Evolutionary conservation across 306 rosid genomes (phyloP).

Genomic region (Astragalus glycyphyllos): DNA sequence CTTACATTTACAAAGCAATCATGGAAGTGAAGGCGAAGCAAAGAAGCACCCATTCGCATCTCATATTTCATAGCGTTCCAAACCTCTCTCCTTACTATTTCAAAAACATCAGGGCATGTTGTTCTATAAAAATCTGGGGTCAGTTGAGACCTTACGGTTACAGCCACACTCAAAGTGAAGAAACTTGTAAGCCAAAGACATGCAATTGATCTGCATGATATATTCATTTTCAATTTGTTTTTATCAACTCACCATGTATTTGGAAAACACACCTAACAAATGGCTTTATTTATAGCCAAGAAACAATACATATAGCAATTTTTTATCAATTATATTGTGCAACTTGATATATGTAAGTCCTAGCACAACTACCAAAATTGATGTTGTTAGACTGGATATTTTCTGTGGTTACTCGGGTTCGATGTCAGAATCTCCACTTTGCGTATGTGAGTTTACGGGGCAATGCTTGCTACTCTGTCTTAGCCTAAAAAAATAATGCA

Average conservation of each 20-base stretch:
- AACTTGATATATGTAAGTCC: not conserved
- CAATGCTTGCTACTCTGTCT: too few species aligned
- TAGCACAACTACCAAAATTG: too few species aligned
- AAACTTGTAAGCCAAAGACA: slow-evolving; percentile 46
- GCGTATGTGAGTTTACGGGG: too few species aligned
- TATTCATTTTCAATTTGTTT: slow-evolving; percentile 44
- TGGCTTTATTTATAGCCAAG: slow-evolving; percentile 45
- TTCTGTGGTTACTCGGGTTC: too few species aligned
- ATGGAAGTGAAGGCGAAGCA: slow-evolving; percentile 48
- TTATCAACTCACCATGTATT: slow-evolving; percentile 9
- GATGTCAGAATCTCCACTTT: too few species aligned
- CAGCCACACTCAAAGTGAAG: slow-evolving; percentile 51
- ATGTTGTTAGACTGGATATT: too few species aligned
- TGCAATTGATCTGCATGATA: slow-evolving; percentile 31
- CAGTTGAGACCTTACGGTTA: slow-evolving; percentile 51
- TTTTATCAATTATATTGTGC: not conserved
- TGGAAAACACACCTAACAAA: not conserved
- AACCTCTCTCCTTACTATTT: slow-evolving; percentile 59
- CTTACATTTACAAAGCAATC: slow-evolving; percentile 86
- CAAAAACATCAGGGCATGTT: slow-evolving; percentile 59
- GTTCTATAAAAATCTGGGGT: slow-evolving; percentile 56
- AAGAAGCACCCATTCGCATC: slow-evolving; percentile 75
- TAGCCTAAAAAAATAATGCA: too few species aligned
- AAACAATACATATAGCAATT: not conserved
- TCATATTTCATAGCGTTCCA: slow-evolving; percentile 55